phyloP scores from a whole-genome alignment of 2,329 filamentous ascomycete species.

The Aspergillus tanneri region DNA sequence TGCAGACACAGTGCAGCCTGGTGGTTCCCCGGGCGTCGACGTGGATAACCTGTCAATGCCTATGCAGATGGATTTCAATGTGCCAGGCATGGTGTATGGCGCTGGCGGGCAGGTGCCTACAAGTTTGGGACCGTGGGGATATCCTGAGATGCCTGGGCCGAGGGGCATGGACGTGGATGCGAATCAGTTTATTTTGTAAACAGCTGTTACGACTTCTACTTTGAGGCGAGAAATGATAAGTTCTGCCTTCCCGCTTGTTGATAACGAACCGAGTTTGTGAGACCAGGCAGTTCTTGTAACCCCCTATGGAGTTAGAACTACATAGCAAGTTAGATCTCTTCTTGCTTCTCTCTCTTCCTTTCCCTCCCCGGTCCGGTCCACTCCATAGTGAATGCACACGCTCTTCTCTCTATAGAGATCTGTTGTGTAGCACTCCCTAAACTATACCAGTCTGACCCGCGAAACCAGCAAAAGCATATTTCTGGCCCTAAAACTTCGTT shows the following conservation, averaged over 20 bases:
- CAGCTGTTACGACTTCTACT: neutral
- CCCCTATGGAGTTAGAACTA: no score
- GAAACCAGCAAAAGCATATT: no score
- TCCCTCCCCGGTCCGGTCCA: no score
- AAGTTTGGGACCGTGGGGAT: neutral
- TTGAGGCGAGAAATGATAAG: neutral
- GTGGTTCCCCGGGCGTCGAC: neutral
- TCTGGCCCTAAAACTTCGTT: no score
- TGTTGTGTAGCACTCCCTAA: no score
- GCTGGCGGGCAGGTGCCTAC: neutral
- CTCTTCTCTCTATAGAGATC: no score
- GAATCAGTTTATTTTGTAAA: neutral
- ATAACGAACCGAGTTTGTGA: neutral
- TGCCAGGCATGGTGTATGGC: neutral
- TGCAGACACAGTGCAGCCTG: neutral
- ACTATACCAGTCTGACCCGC: no score
- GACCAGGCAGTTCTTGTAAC: no score
- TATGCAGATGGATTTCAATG: neutral
- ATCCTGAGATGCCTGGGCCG: neutral
- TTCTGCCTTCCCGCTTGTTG: neutral
- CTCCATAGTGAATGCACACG: no score
- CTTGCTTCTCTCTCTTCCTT: no score
- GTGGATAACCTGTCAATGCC: neutral
- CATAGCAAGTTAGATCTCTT: no score
- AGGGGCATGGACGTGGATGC: neutral